These are phyloP conservation scores for Zymoseptoria tritici DNA, from an alignment of 2,329 filamentous ascomycete genomes.

Conservation along the genomic window DNA sequence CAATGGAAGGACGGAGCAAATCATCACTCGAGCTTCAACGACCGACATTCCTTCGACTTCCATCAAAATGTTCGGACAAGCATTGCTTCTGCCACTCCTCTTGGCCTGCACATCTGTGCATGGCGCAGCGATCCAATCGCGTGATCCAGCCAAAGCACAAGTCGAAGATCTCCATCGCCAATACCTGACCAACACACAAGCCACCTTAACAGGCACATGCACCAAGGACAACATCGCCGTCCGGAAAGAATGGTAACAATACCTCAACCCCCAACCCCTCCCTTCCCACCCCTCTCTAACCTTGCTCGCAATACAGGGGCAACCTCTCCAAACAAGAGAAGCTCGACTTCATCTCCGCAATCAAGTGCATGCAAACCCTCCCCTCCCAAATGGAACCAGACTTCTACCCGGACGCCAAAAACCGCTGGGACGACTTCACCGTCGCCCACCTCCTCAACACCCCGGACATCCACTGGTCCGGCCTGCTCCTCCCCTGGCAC, in stretches of 20 bases:
- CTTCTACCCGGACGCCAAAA: slow-evolving; percentile 20
- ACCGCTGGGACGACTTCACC: slow-evolving; percentile 26
- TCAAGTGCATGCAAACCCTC: slow-evolving; percentile 11
- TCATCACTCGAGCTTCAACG: neutral
- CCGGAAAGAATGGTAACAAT: slow-evolving; percentile 20
- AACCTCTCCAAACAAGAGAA: slow-evolving; percentile 16
- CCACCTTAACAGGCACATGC: slow-evolving; percentile 10
- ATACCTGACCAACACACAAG: slow-evolving; percentile 1
- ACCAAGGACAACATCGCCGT: slow-evolving; percentile 18
- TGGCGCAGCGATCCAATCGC: neutral
- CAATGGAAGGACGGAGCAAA: neutral
- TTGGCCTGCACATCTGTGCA: neutral
- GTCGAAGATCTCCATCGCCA: slow-evolving; percentile 1
- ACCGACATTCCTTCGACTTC: neutral
- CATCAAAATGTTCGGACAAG: neutral
- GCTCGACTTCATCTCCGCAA: slow-evolving; percentile 11
- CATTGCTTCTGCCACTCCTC: neutral
- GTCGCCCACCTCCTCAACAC: slow-evolving; percentile 25
- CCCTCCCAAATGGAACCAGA: slow-evolving; percentile 9
- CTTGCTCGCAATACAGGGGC: slow-evolving; percentile 19
- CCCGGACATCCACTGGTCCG: slow-evolving; percentile 22
- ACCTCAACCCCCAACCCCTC: too few species aligned
- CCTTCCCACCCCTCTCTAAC: neutral
- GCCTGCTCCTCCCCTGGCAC: slow-evolving; percentile 32
- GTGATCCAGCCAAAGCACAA: neutral